Conservation (phyloP, 306 rosid species). For the Gastrolobium bilobum region DNA sequence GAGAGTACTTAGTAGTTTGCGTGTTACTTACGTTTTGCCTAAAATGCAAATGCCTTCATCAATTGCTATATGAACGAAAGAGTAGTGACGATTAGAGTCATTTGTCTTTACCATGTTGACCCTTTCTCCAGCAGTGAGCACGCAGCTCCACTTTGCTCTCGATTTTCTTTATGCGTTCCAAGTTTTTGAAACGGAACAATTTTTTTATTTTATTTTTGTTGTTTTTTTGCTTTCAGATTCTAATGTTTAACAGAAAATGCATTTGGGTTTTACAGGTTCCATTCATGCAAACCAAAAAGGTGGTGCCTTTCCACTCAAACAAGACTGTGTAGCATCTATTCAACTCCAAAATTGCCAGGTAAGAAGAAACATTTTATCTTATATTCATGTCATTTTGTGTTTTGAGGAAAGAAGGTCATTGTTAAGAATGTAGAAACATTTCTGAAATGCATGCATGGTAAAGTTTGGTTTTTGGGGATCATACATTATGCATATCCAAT, state of each 20-base stretch:
- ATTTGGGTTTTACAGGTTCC: neutral
- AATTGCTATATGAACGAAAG: neutral
- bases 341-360: neutral
- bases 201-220: neutral
- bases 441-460: neutral
- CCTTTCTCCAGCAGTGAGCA: neutral
- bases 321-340: neutral
- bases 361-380: too few species aligned
- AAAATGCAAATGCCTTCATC: neutral
- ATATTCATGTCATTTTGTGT: too few species aligned
- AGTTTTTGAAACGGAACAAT: neutral
- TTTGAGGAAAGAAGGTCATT: slow-evolving; percentile 14
- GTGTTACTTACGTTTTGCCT: neutral
- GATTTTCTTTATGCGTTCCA: neutral
- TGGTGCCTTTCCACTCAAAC: slow-evolving; percentile 27
- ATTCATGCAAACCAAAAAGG: neutral
- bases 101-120: neutral
- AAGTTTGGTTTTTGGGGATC: slow-evolving; percentile 21
- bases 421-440: slow-evolving; percentile 1
- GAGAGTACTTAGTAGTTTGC: neutral
- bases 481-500: slow-evolving; percentile 17
- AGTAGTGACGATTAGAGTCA: neutral
- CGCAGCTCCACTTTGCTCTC: neutral
- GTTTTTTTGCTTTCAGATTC: neutral
- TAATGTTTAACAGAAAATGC: neutral